Conservation (phyloP, 495 filamentous ascomycete species). For the Xylaria intraflava region DNA sequence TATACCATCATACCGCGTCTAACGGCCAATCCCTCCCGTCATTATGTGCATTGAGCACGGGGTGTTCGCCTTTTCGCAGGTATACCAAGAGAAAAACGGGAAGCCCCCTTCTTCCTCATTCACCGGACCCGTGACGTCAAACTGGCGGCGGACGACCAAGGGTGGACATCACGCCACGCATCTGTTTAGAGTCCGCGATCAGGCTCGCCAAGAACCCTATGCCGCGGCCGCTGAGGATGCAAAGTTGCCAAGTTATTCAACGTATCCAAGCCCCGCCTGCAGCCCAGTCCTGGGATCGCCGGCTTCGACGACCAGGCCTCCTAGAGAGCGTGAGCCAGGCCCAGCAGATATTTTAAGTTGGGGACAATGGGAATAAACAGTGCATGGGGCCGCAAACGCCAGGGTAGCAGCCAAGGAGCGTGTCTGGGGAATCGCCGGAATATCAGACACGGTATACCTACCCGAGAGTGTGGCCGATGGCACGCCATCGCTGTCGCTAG, state of each 20-base stretch:
- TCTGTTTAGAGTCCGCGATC: not conserved
- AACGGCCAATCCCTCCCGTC: not conserved
- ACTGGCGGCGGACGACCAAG: not conserved
- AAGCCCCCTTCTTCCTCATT: not conserved
- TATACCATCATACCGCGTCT: not conserved
- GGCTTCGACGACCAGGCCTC: not conserved
- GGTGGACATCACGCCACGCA: not conserved
- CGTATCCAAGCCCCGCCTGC: not conserved
- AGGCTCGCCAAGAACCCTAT: not conserved
- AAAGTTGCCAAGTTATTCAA: constrained; percentile 1
- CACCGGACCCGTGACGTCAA: not conserved
- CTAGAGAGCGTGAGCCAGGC: too few relatives aligned
- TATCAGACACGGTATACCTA: too few relatives aligned
- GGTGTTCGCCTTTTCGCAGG: not conserved
- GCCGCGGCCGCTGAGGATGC: not conserved
- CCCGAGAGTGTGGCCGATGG: constrained; percentile 10
- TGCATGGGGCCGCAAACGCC: not conserved
- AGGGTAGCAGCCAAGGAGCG: constrained; percentile 3
- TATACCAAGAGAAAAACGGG: not conserved
- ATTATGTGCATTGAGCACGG: not conserved
- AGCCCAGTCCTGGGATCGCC: constrained; percentile 1
- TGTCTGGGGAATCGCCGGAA: constrained; percentile 6
- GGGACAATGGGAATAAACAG: not conserved
- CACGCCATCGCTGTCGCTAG: not conserved
- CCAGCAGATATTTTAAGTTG: too few relatives aligned